Evolutionary conservation across 305 asterid genomes (phyloP).

Genomic region (Fraxinus velutina): DNA sequence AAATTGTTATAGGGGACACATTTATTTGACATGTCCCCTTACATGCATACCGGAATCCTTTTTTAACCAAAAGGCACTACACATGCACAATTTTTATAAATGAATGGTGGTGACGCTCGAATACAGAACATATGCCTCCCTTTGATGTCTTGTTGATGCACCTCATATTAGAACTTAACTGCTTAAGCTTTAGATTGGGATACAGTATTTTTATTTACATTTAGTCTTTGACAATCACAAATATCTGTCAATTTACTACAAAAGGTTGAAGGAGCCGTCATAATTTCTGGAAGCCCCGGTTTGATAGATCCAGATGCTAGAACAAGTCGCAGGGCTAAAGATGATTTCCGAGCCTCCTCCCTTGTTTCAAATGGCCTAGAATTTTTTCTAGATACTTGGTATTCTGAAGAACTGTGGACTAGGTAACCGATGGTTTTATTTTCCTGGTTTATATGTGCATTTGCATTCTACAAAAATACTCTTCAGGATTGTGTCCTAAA

Average conservation of each 20-base stretch:
- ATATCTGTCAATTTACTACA: constrained; percentile 12
- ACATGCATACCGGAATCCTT: neutral
- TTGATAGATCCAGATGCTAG: constrained; percentile 58
- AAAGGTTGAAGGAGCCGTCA: constrained; percentile 74
- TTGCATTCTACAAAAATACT: neutral
- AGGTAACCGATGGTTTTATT: constrained; percentile 44
- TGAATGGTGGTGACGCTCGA: neutral
- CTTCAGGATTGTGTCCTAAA: neutral
- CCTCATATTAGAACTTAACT: neutral
- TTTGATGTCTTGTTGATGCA: neutral
- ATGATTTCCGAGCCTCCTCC: constrained; percentile 69
- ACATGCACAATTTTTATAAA: neutral
- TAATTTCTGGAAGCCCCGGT: constrained; percentile 95
- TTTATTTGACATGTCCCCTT: neutral
- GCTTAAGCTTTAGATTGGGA: neutral
- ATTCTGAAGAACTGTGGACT: constrained; percentile 76
- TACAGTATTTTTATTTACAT: neutral
- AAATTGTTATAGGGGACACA: neutral
- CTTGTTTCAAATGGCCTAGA: constrained; percentile 70
- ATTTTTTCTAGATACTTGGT: constrained; percentile 71
- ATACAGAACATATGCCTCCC: neutral
- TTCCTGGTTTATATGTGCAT: neutral
- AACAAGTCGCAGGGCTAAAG: constrained; percentile 62
- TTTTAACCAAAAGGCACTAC: neutral
- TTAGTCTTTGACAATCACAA: constrained; percentile 2